Evolutionary conservation across 352 stramenopile genomes (phyloP).

Genomic region (Plasmopara viticola): DNA sequence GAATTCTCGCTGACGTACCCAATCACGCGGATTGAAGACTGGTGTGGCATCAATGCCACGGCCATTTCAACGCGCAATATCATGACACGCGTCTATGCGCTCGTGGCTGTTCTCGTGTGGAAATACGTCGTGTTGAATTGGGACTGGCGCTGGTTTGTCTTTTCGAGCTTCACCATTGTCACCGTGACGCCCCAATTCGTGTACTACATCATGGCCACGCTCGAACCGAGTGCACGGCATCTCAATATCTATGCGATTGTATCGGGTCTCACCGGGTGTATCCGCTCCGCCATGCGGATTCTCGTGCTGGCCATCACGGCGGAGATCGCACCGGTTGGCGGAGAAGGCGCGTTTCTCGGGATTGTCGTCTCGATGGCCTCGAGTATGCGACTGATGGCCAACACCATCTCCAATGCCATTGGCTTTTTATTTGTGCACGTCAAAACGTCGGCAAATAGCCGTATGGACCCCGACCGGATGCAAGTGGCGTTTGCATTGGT

Average conservation of each 20-base stretch:
- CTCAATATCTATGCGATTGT: slow-evolving; percentile 32
- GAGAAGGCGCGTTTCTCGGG: slow-evolving; percentile 36
- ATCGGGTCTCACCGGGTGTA: slow-evolving; percentile 29
- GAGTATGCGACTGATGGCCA: slow-evolving; percentile 31
- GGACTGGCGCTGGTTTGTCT: slow-evolving; percentile 34
- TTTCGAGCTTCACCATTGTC: slow-evolving; percentile 27
- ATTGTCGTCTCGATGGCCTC: slow-evolving; percentile 37
- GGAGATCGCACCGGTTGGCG: slow-evolving; percentile 37
- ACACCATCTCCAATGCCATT: slow-evolving; percentile 38
- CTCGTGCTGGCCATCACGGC: slow-evolving; percentile 32
- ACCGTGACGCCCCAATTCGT: slow-evolving; percentile 27
- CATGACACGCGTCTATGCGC: slow-evolving; percentile 27
- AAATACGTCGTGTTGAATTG: slow-evolving; percentile 22
- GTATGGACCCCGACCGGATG: slow-evolving; percentile 15
- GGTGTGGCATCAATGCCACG: slow-evolving; percentile 31
- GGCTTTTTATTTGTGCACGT: slow-evolving; percentile 38
- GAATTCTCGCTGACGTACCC: slow-evolving; percentile 46
- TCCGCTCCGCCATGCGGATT: slow-evolving; percentile 29
- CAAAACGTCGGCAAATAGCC: slow-evolving; percentile 7
- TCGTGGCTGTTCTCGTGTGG: slow-evolving; percentile 27
- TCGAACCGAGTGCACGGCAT: slow-evolving; percentile 15
- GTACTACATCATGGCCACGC: slow-evolving; percentile 23
- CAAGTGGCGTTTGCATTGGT: slow-evolving; percentile 39
- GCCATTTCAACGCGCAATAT: slow-evolving; percentile 24
- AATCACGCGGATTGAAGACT: slow-evolving; percentile 29